phyloP scores from a whole-genome alignment of 345 rosid genomes.

The Eucalyptus urophylla region DNA sequence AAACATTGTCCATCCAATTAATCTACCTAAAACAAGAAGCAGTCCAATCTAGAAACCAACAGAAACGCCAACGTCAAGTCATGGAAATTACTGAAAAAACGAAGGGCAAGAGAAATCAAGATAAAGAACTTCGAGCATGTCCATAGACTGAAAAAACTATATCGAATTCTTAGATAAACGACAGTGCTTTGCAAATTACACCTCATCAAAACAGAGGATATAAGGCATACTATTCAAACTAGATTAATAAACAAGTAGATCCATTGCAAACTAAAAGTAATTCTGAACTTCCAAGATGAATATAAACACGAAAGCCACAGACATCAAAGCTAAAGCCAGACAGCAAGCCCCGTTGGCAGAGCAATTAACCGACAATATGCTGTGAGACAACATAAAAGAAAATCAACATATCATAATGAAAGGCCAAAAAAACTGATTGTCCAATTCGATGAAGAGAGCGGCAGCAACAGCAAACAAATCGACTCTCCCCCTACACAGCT shows the following conservation, averaged over 20 bases:
- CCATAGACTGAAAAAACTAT: neutral
- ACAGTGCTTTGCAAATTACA: too few relatives aligned
- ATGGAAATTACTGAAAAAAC: neutral
- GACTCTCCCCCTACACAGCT: neutral
- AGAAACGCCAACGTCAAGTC: neutral
- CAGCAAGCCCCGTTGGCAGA: fast-evolving
- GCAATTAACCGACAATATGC: neutral
- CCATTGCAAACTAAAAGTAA: neutral
- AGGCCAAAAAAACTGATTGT: neutral
- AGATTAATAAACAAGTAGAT: neutral
- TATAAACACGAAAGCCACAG: neutral
- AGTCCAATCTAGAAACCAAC: neutral
- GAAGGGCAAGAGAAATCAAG: neutral
- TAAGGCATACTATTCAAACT: neutral
- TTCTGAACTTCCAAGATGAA: neutral
- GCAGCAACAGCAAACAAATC: neutral
- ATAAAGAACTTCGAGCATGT: neutral
- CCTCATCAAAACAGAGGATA: neutral
- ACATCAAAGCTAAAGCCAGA: neutral
- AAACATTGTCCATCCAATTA: neutral
- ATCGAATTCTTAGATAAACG: too few relatives aligned
- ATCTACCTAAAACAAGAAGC: neutral
- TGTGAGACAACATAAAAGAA: neutral
- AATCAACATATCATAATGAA: neutral
- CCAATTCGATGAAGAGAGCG: neutral